Percentiles rank a stretch among this genome's conserved stretches.
These are phyloP conservation scores for Syncephalastrum contaminatum DNA, from an alignment of 371 early-diverging fungal genomes.

Conservation along the genomic window DNA sequence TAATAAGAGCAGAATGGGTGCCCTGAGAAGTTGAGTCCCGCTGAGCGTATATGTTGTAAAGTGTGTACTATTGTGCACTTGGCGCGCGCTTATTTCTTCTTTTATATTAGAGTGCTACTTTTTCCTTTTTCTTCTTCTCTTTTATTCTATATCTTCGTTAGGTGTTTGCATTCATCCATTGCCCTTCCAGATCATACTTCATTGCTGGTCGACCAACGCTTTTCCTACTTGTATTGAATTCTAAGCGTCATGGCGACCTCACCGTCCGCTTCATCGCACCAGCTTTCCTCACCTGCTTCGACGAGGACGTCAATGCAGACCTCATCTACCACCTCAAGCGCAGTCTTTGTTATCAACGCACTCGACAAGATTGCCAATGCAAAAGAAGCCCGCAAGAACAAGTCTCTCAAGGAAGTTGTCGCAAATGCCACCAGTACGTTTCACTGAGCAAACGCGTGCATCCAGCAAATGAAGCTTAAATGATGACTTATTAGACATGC, in stretches of 20 bases:
- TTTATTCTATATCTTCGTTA: neutral
- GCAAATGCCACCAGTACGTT: conserved; percentile 42
- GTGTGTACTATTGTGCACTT: neutral
- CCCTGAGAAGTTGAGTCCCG: neutral
- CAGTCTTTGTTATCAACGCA: conserved; percentile 66
- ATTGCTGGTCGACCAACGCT: conserved; percentile 1
- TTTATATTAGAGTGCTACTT: neutral
- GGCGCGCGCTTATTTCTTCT: neutral
- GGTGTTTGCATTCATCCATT: neutral
- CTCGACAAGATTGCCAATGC: conserved; percentile 62
- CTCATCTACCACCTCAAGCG: conserved; percentile 41
- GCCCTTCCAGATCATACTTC: neutral
- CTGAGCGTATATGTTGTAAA: too few relatives aligned
- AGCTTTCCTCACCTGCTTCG: conserved; percentile 25
- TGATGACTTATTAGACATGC: conserved; percentile 19
- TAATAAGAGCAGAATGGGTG: too few relatives aligned
- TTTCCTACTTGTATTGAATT: neutral
- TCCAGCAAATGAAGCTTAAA: too few relatives aligned
- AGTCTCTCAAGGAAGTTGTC: conserved; percentile 49
- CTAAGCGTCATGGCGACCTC: conserved; percentile 23
- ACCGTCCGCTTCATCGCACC: conserved; percentile 25
- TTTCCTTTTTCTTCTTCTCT: neutral
- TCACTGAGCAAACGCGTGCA: neutral
- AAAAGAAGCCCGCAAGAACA: conserved; percentile 52
- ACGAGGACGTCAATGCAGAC: conserved; percentile 21